phyloP scores from a whole-genome alignment of 495 filamentous ascomycete genomes.

The Pyrenula aspistea region DNA sequence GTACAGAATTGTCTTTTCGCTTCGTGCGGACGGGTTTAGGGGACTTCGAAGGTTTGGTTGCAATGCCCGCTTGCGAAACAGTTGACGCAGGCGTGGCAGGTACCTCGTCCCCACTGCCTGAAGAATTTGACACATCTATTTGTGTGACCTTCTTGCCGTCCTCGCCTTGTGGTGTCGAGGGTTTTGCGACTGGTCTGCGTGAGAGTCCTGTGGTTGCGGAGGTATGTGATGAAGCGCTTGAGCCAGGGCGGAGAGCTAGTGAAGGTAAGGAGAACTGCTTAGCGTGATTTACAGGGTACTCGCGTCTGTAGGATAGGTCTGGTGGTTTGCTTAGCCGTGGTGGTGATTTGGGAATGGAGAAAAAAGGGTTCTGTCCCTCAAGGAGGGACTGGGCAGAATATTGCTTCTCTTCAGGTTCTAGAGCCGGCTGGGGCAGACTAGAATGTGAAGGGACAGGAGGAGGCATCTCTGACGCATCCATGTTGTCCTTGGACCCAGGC shows the following conservation, averaged over 20 bases:
- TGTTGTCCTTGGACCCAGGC: neutral
- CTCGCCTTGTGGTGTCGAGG: constrained; percentile 13
- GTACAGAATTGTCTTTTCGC: constrained; percentile 11
- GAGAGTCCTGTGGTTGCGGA: constrained; percentile 10
- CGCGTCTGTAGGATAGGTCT: constrained; percentile 14
- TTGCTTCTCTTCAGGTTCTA: neutral
- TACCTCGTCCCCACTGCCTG: constrained; percentile 17
- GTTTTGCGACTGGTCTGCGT: constrained; percentile 13
- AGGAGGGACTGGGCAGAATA: neutral
- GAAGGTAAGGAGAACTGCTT: neutral
- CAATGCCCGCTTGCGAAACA: constrained; percentile 14
- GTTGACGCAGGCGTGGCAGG: constrained; percentile 14
- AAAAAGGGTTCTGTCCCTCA: constrained; percentile 3
- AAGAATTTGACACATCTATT: constrained; percentile 15
- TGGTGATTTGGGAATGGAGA: constrained; percentile 7
- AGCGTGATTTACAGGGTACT: constrained; percentile 9
- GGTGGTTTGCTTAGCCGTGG: constrained; percentile 5
- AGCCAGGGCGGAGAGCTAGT: neutral
- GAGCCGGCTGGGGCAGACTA: neutral
- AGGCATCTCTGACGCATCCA: neutral
- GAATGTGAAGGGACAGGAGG: neutral
- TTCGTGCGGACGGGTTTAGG: constrained; percentile 3
- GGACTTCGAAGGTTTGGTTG: constrained; percentile 13
- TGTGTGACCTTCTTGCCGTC: neutral
- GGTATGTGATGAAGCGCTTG: constrained; percentile 10